These are phyloP conservation scores for Corylus heterophylla DNA, from an alignment of 306 rosid genomes.

Conservation along the genomic window DNA sequence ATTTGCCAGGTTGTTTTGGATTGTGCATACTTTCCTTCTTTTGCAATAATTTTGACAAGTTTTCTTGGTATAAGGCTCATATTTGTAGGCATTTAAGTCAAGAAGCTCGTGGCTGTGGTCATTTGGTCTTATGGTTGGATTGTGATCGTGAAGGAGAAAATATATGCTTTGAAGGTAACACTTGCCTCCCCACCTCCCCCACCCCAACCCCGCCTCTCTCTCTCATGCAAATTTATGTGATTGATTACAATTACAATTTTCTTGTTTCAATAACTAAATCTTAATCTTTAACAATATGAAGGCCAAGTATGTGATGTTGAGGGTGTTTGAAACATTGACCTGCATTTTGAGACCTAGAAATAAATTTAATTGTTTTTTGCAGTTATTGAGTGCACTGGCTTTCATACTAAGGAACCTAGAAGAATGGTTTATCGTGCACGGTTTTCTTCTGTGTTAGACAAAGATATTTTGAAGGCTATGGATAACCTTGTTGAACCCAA, in stretches of 20 bases:
- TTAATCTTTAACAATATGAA: not conserved
- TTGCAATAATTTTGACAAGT: slow-evolving; percentile 27
- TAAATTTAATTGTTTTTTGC: slow-evolving; percentile 36
- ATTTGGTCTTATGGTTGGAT: slow-evolving; percentile 92
- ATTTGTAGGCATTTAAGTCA: slow-evolving; percentile 80
- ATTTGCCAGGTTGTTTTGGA: not conserved
- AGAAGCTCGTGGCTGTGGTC: slow-evolving; percentile 87
- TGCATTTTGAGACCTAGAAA: not conserved
- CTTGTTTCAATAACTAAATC: not conserved
- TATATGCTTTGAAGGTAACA: slow-evolving; percentile 91
- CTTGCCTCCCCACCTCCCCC: not conserved
- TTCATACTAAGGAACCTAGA: slow-evolving; percentile 50
- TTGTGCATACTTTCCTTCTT: slow-evolving; percentile 1
- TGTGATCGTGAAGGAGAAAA: slow-evolving; percentile 99
- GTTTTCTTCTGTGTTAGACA: slow-evolving; percentile 89
- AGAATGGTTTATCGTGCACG: slow-evolving; percentile 76
- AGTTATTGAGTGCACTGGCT: slow-evolving; percentile 83
- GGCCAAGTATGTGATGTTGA: not conserved
- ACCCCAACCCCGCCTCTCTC: not conserved
- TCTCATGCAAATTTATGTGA: not conserved
- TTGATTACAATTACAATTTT: not conserved
- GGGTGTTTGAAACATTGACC: not conserved
- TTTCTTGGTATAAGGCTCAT: slow-evolving; percentile 66
- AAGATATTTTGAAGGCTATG: slow-evolving; percentile 86
- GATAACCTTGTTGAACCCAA: slow-evolving; percentile 85